These are phyloP conservation scores for Thraustochytrium sp. DNA, from an alignment of 352 stramenopile species.

Conservation along the genomic window DNA sequence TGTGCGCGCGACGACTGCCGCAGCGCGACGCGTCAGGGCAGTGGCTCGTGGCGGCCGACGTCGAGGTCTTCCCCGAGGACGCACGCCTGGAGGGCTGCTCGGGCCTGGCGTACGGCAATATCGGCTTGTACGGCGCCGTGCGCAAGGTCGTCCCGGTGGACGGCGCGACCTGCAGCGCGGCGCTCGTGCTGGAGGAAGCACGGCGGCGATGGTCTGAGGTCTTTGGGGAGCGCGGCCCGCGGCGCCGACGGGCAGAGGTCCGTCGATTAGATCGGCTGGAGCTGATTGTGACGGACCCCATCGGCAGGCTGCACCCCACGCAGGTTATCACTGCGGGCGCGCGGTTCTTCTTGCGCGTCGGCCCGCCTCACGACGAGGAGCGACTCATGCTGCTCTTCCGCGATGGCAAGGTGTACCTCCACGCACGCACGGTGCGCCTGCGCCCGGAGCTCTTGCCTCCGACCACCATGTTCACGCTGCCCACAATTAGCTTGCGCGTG, in stretches of 20 bases:
- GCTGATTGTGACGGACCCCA: not conserved
- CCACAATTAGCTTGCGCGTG: constrained; percentile 56
- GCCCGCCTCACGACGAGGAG: not conserved
- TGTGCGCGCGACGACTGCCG: no score
- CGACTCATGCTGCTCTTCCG: not conserved
- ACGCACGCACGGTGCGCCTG: not conserved
- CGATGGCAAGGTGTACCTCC: not conserved
- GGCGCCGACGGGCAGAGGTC: not conserved
- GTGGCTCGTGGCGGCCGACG: no score
- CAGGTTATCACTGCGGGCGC: not conserved
- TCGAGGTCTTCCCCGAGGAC: no score
- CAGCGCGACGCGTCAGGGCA: no score
- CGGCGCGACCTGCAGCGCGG: not conserved
- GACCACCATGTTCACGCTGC: no score
- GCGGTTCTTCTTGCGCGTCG: not conserved
- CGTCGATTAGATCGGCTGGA: not conserved
- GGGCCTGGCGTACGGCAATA: not conserved
- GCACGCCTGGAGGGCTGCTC: no score
- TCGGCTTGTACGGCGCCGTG: not conserved
- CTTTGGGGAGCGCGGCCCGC: not conserved
- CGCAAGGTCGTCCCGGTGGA: not conserved
- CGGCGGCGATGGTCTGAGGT: not conserved
- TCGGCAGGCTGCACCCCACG: not conserved
- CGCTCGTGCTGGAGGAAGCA: not conserved
- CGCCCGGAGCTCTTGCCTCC: not conserved